Conservation (phyloP, 2,329 filamentous ascomycete genomes). For the Didymella keratinophila region DNA sequence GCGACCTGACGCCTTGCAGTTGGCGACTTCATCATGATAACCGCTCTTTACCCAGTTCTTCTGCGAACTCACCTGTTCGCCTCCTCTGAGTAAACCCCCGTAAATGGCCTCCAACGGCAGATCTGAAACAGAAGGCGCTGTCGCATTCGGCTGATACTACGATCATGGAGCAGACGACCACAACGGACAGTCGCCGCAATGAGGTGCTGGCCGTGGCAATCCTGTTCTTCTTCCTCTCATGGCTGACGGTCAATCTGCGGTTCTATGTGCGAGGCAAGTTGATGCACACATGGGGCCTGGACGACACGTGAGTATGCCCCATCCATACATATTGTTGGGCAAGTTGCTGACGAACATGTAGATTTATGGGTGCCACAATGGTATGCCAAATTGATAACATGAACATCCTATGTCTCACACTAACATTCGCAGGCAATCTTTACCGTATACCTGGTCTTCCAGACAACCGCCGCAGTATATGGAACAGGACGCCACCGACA, state of each 20-base stretch:
- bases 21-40: background rate
- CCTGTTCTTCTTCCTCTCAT: slow-evolving; percentile 49
- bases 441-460: slow-evolving; percentile 51
- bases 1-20: background rate
- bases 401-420: background rate
- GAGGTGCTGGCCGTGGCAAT: slow-evolving; percentile 41
- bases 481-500: slow-evolving; percentile 51
- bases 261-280: slow-evolving; percentile 47
- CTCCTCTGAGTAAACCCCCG: background rate
- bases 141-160: slow-evolving; percentile 2
- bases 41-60: background rate
- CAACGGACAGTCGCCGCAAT: slow-evolving; percentile 28
- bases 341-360: background rate
- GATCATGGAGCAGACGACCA: slow-evolving; percentile 1
- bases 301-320: slow-evolving; percentile 46
- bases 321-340: background rate
- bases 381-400: slow-evolving; percentile 19
- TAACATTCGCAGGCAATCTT: slow-evolving; percentile 42
- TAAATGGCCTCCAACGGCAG: slow-evolving; percentile 4
- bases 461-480: slow-evolving; percentile 50
- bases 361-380: slow-evolving; percentile 50
- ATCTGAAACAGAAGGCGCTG: slow-evolving; percentile 1
- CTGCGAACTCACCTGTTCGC: background rate
- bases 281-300: slow-evolving; percentile 44
- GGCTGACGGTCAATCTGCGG: slow-evolving; percentile 47